Base-by-base conservation (phyloP, 2,329 filamentous ascomycete species). In the Exophiala bonariae region DNA sequence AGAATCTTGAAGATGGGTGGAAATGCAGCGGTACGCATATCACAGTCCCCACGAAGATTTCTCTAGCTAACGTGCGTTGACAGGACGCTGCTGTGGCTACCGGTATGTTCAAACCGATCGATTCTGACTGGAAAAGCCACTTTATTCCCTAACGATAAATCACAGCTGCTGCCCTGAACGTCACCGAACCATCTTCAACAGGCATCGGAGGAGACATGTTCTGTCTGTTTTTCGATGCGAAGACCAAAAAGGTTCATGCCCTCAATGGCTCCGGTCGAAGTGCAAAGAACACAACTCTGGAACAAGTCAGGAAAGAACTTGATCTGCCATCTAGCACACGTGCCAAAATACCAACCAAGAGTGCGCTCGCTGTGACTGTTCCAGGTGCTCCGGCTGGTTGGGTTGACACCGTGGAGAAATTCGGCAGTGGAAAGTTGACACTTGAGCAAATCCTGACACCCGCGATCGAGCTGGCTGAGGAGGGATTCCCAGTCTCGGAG, bases 191-290 rank as follows among this genome's bases (percentile, higher is more conserved):
- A 6, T 83, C 84, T 49, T 93, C 87, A 4, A 97, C 93, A 1
- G 93, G 93, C 32, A 96, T 99, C 50, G 93, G 93, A 47, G 93
- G 93, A 54, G 93, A 99, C 70, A 90, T 96, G 83, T 99, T 97
- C 72, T 91, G 91, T 67, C 81, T 97, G 28, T 96, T 82, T 76
- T 97, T 92, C 73, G 81, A 95, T 64, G 89, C 89, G 33, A 80
- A 85, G 59, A 88, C 85, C 0, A 86, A 87, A 63, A 86, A 87
- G 54, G 85, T 97, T 7, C 85, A 83, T 44, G 88, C 90, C 8
- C 74, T 97, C 67, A 99, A 99, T 67, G 93, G 91, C 16, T 96
- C 91, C 1, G 93, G 93, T n/a, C 83, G 93, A 20, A 82, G 89
- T 3, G 83, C 87, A 3, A 76, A 71, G 41, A 82, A 85, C 30